Evolutionary conservation across 805 yeast genomes (phyloP).

Genomic region (Yarrowia porcina): DNA sequence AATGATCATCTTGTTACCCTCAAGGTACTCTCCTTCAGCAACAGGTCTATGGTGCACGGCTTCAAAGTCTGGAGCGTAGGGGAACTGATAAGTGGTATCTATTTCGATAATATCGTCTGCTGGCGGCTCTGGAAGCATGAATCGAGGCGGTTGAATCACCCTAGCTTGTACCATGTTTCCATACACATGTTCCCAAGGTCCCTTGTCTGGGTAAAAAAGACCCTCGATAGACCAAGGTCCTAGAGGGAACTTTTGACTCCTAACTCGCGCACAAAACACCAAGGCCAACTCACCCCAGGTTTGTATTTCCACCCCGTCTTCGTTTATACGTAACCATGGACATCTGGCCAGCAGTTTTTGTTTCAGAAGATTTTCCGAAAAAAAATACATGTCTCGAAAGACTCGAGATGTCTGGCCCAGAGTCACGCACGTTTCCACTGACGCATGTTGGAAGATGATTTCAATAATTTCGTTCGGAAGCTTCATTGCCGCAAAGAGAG

Average conservation of each 20-base stretch:
- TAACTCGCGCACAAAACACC: not conserved
- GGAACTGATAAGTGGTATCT: not conserved
- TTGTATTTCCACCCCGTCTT: not conserved
- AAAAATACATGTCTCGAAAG: not conserved
- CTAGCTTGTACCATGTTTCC: not conserved
- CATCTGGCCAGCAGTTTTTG: not conserved
- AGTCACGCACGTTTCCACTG: not conserved
- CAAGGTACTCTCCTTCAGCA: not conserved
- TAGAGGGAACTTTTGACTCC: not conserved
- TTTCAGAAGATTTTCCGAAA: not conserved
- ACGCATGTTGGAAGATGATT: not conserved
- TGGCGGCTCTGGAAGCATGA: not conserved
- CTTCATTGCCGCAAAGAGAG: no score
- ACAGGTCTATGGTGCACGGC: not conserved
- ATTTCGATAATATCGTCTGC: not conserved
- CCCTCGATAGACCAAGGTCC: not conserved
- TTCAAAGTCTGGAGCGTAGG: not conserved
- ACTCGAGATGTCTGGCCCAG: not conserved
- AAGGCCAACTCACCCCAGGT: not conserved
- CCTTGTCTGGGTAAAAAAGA: not conserved
- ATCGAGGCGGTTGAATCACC: not conserved
- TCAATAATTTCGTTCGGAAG: not conserved
- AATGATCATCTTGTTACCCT: slow-evolving; percentile 5
- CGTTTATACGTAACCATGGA: not conserved
- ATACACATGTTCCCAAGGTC: not conserved